These are phyloP conservation scores for Debaryomyces udenii DNA, from an alignment of 1,139 yeast species.

Conservation along the genomic window DNA sequence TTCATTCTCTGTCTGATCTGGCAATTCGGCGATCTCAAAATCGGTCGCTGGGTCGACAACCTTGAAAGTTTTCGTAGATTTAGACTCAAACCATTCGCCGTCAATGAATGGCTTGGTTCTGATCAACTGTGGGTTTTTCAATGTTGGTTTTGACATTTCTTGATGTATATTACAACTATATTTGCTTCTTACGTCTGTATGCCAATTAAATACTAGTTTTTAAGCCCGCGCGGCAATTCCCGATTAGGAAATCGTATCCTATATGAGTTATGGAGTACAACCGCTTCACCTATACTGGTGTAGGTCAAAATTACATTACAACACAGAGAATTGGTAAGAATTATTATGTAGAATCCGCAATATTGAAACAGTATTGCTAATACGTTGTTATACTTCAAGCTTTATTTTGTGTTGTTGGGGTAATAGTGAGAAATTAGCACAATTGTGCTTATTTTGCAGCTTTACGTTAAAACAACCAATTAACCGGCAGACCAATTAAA, in stretches of 20 bases:
- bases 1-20: conserved; percentile 58
- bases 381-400: no score
- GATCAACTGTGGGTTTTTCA: conserved; percentile 59
- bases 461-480: no score
- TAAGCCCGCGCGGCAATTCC: not conserved
- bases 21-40: conserved; percentile 55
- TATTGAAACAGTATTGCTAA: no score
- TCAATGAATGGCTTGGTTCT: conserved; percentile 63
- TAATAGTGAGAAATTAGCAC: no score
- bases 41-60: conserved; percentile 80
- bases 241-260: not conserved
- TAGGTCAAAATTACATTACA: no score
- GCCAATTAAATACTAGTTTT: not conserved
- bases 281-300: no score
- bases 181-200: not conserved
- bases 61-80: conserved; percentile 56
- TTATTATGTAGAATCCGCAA: no score
- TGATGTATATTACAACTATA: not conserved
- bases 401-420: no score
- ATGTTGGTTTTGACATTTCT: conserved; percentile 26
- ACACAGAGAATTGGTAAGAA: no score
- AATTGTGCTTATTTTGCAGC: no score
- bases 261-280: no score
- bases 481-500: no score
- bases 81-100: conserved; percentile 68